Evolutionary conservation across 2,329 filamentous ascomycete species (phyloP), one percentile per base, ranked within the genome.

Genomic region (Coniochaeta sp.): DNA sequence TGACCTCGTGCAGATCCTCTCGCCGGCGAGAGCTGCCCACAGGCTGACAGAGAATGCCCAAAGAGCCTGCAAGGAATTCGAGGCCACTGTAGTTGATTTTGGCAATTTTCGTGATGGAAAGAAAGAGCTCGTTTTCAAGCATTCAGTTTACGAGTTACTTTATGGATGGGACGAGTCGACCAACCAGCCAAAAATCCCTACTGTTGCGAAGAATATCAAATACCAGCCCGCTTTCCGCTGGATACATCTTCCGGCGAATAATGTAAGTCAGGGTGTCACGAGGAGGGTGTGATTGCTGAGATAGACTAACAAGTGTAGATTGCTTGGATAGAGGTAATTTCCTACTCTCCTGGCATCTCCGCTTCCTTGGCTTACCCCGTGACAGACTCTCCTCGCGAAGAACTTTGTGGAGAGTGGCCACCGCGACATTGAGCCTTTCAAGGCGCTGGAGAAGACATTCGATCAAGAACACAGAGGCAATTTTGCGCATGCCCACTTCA

Each of bases 391-490:
- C 1, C 71, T 88, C n/a, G 83, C 84, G 1, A 88, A 88, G 64
- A 79, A 79, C 8, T 88, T 88, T 64, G 82, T 88, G 36, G 85
- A 88, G 68, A 81, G 83, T 40, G 83, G 83, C 0, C 79, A 81
- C 17, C 77, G 78, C n/a, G 85, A 88, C 67, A 79, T 86, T 1
- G 82, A 86, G 66, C 81, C 81, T 1, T 87, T 86, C 72, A 87
- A 86, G 65, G 81, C 83, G 0, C 68, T 88, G 2, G 83, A 85
- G 65, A 79, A 81, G 62, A 84, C 81, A 3, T 86, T 87, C 63
- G 81, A 80, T 50, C 83, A 87, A 64, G 82, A 86, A 62, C 84
- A 87, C 67, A 77, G 82, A 0, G 85, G 84, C 0, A 77, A 79
- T 31, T 76, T 80, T 47, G 75, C 80, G 0, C 85, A 88, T 66